Conservation (phyloP, 805 yeast genomes). For the Sugiyamaella americana region DNA sequence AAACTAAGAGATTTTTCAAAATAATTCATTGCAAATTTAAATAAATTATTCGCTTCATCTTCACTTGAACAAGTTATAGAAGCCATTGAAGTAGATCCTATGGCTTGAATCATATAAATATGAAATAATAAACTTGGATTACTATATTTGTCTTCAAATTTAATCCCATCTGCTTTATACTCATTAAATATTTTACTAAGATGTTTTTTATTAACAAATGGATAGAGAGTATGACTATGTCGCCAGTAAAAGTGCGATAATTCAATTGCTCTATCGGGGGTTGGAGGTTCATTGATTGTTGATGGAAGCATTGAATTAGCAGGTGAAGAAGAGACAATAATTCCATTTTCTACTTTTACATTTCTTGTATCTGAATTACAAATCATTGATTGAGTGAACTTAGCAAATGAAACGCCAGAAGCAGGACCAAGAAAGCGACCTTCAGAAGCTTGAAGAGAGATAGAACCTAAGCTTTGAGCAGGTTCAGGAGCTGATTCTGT, state of each 20-base stretch:
- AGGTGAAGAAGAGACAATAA: slow-evolving; percentile 8
- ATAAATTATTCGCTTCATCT: slow-evolving; percentile 35
- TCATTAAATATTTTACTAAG: slow-evolving; percentile 5
- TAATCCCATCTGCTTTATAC: background rate
- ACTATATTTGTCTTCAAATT: slow-evolving; percentile 2
- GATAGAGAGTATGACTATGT: slow-evolving; percentile 21
- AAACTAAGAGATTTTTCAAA: slow-evolving; percentile 35
- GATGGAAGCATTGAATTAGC: too few relatives aligned
- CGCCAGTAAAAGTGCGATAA: slow-evolving; percentile 19
- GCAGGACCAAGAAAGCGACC: slow-evolving; percentile 24
- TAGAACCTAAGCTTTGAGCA: slow-evolving; percentile 13
- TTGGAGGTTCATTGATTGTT: slow-evolving; percentile 7
- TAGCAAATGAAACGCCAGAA: slow-evolving; percentile 22
- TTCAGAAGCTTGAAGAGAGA: slow-evolving; percentile 19
- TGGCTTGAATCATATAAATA: slow-evolving; percentile 47
- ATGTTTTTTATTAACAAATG: slow-evolving; percentile 12
- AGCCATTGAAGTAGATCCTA: slow-evolving; percentile 47
- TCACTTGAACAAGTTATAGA: slow-evolving; percentile 18
- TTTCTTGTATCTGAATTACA: slow-evolving; percentile 12
- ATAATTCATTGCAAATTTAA: slow-evolving; percentile 38
- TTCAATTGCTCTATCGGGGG: slow-evolving; percentile 13
- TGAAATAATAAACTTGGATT: slow-evolving; percentile 35
- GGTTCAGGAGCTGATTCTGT: background rate
- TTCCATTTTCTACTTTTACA: slow-evolving; percentile 13
- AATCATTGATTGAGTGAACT: slow-evolving; percentile 19